Base-by-base conservation (phyloP, 768 basidiomycete genomes). In the Lentinula guzmanii region DNA sequence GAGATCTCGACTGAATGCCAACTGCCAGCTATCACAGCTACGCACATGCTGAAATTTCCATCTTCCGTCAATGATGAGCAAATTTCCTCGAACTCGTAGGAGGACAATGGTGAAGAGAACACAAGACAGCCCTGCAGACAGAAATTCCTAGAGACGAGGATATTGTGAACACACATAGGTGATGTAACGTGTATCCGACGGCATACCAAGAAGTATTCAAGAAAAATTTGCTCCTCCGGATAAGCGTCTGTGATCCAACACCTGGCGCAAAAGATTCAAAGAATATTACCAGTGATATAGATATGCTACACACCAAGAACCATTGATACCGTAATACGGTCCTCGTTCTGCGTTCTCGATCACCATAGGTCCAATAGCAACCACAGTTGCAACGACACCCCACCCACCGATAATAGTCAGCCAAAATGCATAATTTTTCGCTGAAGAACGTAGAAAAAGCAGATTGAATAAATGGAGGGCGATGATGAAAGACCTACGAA, bases 171-270 rank as follows among this genome's bases (percentile, higher is more conserved):
- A n/a, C 21, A 39, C 33, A 28, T 7, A 31, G 15, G 28, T 28
- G 28, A 28, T 3, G 7, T 41, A 5, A 16, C 4, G 42, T 3
- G 2, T 16, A 39, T 13, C 37, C 37, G 37, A 39, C 37, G 37
- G 69, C 74, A 52, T 52, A 78, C 77, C 37, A 77, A 68, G 65
- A 77, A 71, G 64, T 78, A 79, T 62, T 81, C 79, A 21, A 79
- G 64, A 53, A 67, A 71, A 16, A 69, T 66, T 58, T 77, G 76
- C 52, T 74, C 72, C 13, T 39, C 28, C 2, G 74, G 74, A 63
- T 80, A 80, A 3, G 58, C 61, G 5, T 63, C 37, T 13, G 78
- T 79, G 31, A 80, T 79, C 79, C 79, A 78, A 63, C 79, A 80
- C 61, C 66, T 66, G 34, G 11, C 21, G 46, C 52, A 24, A 39